These are phyloP conservation scores for Aspergillus oerlinghausenensis DNA, from an alignment of 2,329 filamentous ascomycete genomes.

Conservation along the genomic window DNA sequence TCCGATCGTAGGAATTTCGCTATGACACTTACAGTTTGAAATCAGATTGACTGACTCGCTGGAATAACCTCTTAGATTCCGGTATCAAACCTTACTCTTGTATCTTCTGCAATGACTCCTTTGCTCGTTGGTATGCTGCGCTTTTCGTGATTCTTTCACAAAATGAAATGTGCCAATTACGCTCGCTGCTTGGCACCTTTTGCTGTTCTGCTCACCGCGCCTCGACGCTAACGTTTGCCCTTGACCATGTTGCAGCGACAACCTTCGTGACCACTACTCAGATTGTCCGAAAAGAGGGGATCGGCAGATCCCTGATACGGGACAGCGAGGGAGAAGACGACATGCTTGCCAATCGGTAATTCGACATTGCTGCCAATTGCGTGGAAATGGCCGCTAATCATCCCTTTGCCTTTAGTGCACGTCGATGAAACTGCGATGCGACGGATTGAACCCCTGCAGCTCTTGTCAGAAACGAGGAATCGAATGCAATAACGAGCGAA, in stretches of 20 bases:
- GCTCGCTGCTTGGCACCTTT: not conserved
- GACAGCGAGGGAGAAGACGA: constrained; percentile 42
- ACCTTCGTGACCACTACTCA: constrained; percentile 44
- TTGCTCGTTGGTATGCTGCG: constrained; percentile 39
- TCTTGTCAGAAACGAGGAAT: constrained; percentile 42
- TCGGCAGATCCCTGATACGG: constrained; percentile 41
- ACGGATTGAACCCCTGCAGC: constrained; percentile 41
- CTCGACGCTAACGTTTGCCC: not conserved
- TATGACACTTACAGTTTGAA: not conserved
- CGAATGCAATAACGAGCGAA: constrained; percentile 34
- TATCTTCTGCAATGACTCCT: constrained; percentile 42
- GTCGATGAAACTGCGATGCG: constrained; percentile 45
- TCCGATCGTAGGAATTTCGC: not conserved
- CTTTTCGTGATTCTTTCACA: constrained; percentile 1
- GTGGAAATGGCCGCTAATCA: constrained; percentile 1
- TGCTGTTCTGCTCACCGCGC: not conserved
- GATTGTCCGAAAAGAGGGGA: constrained; percentile 41
- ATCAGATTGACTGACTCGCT: constrained; percentile 9
- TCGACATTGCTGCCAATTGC: constrained; percentile 1
- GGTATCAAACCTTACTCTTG: constrained; percentile 46
- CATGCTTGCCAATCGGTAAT: constrained; percentile 46
- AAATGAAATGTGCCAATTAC: not conserved
- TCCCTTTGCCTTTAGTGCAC: constrained; percentile 34
- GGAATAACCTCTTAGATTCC: constrained; percentile 33
- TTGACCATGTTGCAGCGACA: constrained; percentile 32